Evolutionary conservation across 345 rosid species (phyloP), one percentile per base, ranked within the genome.

Genomic region (Salix caprea): DNA sequence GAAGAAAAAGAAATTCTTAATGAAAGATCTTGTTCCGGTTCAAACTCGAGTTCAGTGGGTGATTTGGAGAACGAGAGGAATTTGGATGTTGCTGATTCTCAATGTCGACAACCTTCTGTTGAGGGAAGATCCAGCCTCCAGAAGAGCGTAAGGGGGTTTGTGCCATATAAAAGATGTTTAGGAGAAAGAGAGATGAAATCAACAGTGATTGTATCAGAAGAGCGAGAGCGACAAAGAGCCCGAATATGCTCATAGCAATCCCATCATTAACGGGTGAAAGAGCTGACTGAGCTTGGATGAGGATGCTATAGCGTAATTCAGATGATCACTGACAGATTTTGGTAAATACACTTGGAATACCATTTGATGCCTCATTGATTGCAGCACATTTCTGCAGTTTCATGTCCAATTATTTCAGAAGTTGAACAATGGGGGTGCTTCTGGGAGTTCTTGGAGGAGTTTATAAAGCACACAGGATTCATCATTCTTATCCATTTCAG

Each of bases 141-240:
- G 7, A 74, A 76, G 68, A 26, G 4, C 50, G 40, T 26, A 6
- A 84, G 74, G 75, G 94, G 92, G 44, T 90, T 89, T 69, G 88
- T 86, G 54, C 91, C 93, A n/a, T 88, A 88, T 82, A 91, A 90
- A 86, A 89, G 97, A 82, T 91, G 94, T 80, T 78, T 86, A 24
- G 85, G 82, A 2, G 91, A 87, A 58, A 81, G 86, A 79, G 91
- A 91, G 39, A 62, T 80, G 40, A 84, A 81, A 21, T 90, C 89
- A 15, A 69, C 83, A 0, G 74, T 81, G 64, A 65, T 75, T 40
- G 77, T 70, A n/a, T 71, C 84, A 8, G 89, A 89, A 67, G 89
- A 89, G 72, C 86, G 81, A 36, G 83, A 76, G 70, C 65, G 81
- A 42, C 86, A 81, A 36, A 80, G 91, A 80, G 85, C 89, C 10